These are phyloP conservation scores for Penicillium nucicola DNA, from an alignment of 495 filamentous ascomycete genomes.

Conservation along the genomic window DNA sequence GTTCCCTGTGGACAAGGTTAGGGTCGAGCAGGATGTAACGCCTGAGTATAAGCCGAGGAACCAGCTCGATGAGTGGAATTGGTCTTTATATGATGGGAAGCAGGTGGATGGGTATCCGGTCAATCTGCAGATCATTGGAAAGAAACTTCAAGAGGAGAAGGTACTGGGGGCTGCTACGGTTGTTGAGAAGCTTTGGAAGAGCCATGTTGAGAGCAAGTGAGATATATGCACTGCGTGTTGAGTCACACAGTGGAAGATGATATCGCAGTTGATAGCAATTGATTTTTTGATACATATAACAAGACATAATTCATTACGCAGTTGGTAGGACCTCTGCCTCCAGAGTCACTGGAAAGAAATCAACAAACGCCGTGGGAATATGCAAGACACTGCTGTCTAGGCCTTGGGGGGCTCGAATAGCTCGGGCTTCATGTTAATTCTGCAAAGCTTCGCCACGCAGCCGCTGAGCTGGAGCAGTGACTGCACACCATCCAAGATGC, in stretches of 20 bases:
- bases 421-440: conserved; percentile 90
- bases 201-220: background rate
- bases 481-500: conserved; percentile 93
- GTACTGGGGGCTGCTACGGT: conserved; percentile 41
- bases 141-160: conserved; percentile 54
- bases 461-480: conserved; percentile 90
- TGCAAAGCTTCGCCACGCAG: conserved; percentile 83
- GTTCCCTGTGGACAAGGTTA: conserved; percentile 52
- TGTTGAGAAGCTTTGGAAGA: conserved; percentile 38
- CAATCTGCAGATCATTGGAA: conserved; percentile 51
- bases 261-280: background rate
- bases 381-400: conserved; percentile 17
- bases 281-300: background rate
- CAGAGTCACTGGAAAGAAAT: conserved; percentile 8
- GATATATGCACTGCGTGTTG: background rate
- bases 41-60: conserved; percentile 48
- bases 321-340: conserved; percentile 10
- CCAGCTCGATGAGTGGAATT: conserved; percentile 50
- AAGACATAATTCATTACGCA: conserved; percentile 17
- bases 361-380: conserved; percentile 25
- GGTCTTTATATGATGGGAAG: conserved; percentile 45
- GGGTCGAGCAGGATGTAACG: conserved; percentile 43
- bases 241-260: background rate
- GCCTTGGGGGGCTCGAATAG: conserved; percentile 62
- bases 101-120: conserved; percentile 43